Base-by-base conservation (phyloP, 192 early-diverging fungal genomes). In the Coemansia sp. region DNA sequence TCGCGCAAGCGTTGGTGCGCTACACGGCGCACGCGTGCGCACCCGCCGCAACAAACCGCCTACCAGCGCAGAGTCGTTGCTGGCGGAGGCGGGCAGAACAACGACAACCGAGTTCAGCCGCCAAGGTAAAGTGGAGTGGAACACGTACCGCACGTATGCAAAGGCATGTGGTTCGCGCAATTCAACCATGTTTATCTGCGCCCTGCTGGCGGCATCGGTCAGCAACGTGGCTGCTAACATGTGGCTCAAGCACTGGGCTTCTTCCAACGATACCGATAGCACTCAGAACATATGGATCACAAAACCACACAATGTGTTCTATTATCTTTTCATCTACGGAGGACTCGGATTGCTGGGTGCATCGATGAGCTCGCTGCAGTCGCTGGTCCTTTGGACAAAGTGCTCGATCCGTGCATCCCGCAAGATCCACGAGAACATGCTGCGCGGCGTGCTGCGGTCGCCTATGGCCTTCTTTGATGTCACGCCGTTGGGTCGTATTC, bases 91-190 rank as follows among this genome's bases (percentile, higher is more conserved):
- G 9, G 73, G 73, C 32, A 57, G 71, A 9, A 82, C 68, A 16
- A 95, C 92, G 64, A 79, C 86, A 0, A 87, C 90, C 18, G 97
- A 99, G 81, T 88, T 92, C 57, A 90, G 87, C 64, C 90, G 89
- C 23, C 87, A 92, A 65, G 97, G 97, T 23, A 87, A 84, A 15
- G 95, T 99, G 11, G 81, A 87, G 49, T 89, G 87, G 83, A 69
- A 72, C n/a, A 94, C 94, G 0, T 99, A 99, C 69, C 66, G 70
- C 21, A 84, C 89, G 2, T 99, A 99, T 71, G 86, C 89, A 45
- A 85, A 90, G 61, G 88, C 92, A 0, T 97, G 94, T 50, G 89
- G 90, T 0, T 44, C 83, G 53, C 40, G 54, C n/a, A 83, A 75
- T 42, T 87, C 93, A 0, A 61, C 70, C 38, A 38, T 89, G 32